These are phyloP conservation scores for Rhodosporidiobolus odoratus DNA, from an alignment of 768 basidiomycete species.

Conservation along the genomic window DNA sequence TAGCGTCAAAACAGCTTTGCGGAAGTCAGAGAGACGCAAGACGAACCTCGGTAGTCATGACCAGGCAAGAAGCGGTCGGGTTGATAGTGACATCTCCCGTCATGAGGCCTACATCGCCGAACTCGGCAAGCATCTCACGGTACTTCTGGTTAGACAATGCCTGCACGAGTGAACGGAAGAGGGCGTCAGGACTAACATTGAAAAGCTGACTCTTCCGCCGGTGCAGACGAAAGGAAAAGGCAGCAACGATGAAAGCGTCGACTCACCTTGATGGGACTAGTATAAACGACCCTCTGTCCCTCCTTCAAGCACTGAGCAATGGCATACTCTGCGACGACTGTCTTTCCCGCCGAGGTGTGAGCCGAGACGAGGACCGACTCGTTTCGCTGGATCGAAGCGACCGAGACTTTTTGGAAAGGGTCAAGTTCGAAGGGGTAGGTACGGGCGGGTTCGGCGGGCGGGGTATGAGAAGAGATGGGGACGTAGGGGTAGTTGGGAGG, in stretches of 20 bases:
- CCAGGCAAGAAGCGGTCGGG: constrained; percentile 89
- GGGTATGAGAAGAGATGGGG: constrained; percentile 84
- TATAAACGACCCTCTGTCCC: constrained; percentile 96
- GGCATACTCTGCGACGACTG: constrained; percentile 98
- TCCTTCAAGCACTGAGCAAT: constrained; percentile 92
- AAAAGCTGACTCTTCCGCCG: not conserved
- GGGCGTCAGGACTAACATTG: not conserved
- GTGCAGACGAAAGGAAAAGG: not conserved
- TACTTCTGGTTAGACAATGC: constrained; percentile 98
- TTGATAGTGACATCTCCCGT: constrained; percentile 99
- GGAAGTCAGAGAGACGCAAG: not conserved
- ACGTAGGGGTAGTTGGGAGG: constrained; percentile 85
- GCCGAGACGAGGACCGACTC: constrained; percentile 97
- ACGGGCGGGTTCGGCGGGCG: constrained; percentile 80
- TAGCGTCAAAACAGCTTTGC: not conserved
- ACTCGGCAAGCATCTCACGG: constrained; percentile 92
- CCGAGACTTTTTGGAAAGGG: constrained; percentile 92
- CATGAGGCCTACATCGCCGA: constrained; percentile 98
- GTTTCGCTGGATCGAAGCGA: constrained; percentile 90
- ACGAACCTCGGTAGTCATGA: constrained; percentile 96
- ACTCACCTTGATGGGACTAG: constrained; percentile 96
- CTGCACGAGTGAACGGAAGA: constrained; percentile 52
- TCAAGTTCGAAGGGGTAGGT: constrained; percentile 95
- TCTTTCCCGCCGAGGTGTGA: constrained; percentile 98
- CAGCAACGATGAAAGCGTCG: not conserved